Conservation (phyloP, 768 basidiomycete genomes). For the Trametes cubensis region DNA sequence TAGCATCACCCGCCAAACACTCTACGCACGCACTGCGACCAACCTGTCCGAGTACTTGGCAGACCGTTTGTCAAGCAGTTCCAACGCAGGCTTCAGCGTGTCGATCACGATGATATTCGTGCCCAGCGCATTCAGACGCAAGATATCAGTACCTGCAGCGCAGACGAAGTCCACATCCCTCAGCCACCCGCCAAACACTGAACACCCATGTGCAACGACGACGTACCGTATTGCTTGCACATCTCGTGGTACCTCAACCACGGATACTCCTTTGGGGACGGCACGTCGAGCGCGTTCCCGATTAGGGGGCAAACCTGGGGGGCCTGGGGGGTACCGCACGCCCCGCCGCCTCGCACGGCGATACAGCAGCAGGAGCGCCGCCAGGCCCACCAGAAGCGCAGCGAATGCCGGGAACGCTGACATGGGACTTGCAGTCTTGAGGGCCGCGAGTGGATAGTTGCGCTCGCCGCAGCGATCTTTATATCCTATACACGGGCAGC, state of each 20-base stretch:
- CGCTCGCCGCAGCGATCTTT: too few relatives aligned
- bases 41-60: constrained; percentile 31
- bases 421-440: too few relatives aligned
- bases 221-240: constrained; percentile 26
- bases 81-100: constrained; percentile 23
- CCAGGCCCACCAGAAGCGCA: neutral
- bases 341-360: neutral
- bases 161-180: neutral
- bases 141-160: constrained; percentile 18
- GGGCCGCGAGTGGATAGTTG: too few relatives aligned
- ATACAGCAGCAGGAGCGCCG: neutral
- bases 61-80: constrained; percentile 34
- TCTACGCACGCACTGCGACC: neutral
- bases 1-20: neutral
- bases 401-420: neutral
- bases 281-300: constrained; percentile 28
- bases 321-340: constrained; percentile 25
- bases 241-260: constrained; percentile 23
- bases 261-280: constrained; percentile 13
- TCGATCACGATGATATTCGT: constrained; percentile 29
- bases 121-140: constrained; percentile 26
- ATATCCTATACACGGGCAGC: too few relatives aligned
- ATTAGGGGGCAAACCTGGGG: constrained; percentile 24
- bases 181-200: neutral
- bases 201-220: neutral